Percentiles rank a stretch among this genome's conserved stretches.
phyloP scores from a whole-genome alignment of 495 filamentous ascomycete genomes.

The Penicillium soppii region DNA sequence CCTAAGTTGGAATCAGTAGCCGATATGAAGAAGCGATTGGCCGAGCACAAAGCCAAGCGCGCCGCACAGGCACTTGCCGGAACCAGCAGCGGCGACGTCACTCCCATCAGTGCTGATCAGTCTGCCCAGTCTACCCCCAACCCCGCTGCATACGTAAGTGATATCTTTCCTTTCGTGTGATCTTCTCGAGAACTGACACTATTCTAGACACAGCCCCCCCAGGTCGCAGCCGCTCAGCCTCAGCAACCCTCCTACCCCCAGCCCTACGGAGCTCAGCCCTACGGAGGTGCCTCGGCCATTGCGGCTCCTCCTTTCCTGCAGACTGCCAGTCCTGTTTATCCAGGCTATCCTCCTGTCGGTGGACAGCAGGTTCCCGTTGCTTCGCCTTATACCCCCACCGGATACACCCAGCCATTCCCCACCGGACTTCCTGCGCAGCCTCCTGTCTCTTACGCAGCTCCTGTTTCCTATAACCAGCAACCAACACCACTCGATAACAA shows the following conservation, averaged over 20 bases:
- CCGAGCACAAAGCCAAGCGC: conserved; percentile 72
- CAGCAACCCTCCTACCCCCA: conserved; percentile 37
- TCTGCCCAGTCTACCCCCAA: conserved; percentile 44
- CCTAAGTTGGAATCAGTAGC: conserved; percentile 74
- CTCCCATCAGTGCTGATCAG: conserved; percentile 53
- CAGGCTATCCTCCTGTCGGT: conserved; percentile 33
- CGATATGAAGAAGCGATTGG: conserved; percentile 79
- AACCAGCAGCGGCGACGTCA: conserved; percentile 60
- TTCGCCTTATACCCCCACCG: conserved; percentile 35
- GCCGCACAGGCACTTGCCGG: conserved; percentile 54
- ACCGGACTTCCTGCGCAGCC: conserved; percentile 17
- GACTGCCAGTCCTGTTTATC: conserved; percentile 43
- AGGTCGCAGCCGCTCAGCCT: conserved; percentile 18
- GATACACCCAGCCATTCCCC: conserved; percentile 46
- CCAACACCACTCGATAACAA: conserved; percentile 40
- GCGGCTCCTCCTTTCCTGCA: conserved; percentile 39
- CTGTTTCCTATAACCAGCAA: conserved; percentile 35
- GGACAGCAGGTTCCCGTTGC: conserved; percentile 33
- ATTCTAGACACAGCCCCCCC: conserved; percentile 29
- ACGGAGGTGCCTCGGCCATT: conserved; percentile 31
- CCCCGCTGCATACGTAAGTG: conserved; percentile 54
- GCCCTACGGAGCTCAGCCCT: conserved; percentile 40
- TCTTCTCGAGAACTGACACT: conserved; percentile 7
- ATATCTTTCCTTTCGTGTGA: neutral
- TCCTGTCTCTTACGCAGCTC: conserved; percentile 24